Percentiles rank a stretch among this genome's conserved stretches.
phyloP scores from a whole-genome alignment of 1,284 basidiomycete genomes.

The Cutaneotrichosporon sp. region DNA sequence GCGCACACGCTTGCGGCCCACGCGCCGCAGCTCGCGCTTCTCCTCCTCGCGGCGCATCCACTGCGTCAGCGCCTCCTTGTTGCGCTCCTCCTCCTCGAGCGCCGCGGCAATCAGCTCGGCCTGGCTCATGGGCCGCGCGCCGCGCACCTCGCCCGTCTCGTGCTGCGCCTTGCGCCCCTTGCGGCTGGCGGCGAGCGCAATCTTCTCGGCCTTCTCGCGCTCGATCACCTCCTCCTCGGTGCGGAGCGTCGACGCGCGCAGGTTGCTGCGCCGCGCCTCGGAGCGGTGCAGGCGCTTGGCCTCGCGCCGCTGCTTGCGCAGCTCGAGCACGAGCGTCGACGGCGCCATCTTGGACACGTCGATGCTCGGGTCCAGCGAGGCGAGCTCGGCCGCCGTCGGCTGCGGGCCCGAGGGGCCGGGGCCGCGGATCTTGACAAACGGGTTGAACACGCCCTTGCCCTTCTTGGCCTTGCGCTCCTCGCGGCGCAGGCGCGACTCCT shows the following conservation, averaged over 20 bases:
- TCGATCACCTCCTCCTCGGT: conserved; percentile 41
- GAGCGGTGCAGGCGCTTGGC: conserved; percentile 38
- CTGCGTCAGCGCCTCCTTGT: conserved; percentile 55
- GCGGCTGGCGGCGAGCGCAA: conserved; percentile 5
- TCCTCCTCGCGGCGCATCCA: conserved; percentile 58
- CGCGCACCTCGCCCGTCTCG: conserved; percentile 39
- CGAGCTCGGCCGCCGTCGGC: conserved; percentile 18
- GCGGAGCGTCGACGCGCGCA: conserved; percentile 46
- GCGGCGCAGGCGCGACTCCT: conserved; percentile 32
- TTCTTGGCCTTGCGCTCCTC: conserved; percentile 49
- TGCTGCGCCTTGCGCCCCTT: conserved; percentile 42
- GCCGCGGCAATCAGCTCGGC: conserved; percentile 58
- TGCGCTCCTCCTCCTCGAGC: conserved; percentile 58
- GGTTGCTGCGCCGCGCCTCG: conserved; percentile 40
- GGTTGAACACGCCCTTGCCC: conserved; percentile 39
- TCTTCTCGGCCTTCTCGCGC: conserved; percentile 32
- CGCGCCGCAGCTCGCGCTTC: conserved; percentile 52
- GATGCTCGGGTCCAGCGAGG: conserved; percentile 33
- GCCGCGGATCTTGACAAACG: conserved; percentile 23
- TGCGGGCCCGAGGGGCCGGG: conserved; percentile 17
- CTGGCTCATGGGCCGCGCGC: conserved; percentile 51
- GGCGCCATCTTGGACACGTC: conserved; percentile 46
- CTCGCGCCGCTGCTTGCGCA: conserved; percentile 43
- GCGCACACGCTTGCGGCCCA: conserved; percentile 53
- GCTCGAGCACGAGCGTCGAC: conserved; percentile 45